A percentile compares a stretch with the other conserved stretches of the same genome.
phyloP scores from a whole-genome alignment of 371 early-diverging fungal genomes.

The Syncephalis plumigaleata region DNA sequence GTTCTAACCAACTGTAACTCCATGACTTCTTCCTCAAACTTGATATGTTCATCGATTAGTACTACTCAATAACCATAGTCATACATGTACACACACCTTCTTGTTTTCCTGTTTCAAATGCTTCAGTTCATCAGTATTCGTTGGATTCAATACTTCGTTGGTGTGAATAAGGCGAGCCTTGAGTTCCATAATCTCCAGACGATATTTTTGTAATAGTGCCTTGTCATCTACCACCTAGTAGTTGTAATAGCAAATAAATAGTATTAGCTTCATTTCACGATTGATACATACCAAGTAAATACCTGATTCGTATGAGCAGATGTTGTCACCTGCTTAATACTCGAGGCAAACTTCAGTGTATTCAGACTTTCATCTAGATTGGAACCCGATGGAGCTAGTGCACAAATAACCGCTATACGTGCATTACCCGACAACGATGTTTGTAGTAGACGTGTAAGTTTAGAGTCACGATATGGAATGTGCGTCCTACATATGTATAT shows the following conservation, averaged over 20 bases:
- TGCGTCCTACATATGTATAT: conserved; percentile 19
- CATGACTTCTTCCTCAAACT: conserved; percentile 58
- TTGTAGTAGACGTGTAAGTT: conserved; percentile 76
- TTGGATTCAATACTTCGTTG: conserved; percentile 1
- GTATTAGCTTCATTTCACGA: too few relatives aligned
- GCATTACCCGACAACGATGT: conserved; percentile 63
- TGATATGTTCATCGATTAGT: conserved; percentile 1
- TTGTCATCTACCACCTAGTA: conserved; percentile 56
- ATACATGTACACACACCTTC: background rate
- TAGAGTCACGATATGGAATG: conserved; percentile 82
- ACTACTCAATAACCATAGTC: background rate
- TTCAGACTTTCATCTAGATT: conserved; percentile 59
- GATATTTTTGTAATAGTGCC: conserved; percentile 69
- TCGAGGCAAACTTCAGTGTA: conserved; percentile 72
- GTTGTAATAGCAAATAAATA: background rate
- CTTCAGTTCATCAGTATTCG: conserved; percentile 12
- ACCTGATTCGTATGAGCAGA: conserved; percentile 44
- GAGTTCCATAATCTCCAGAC: conserved; percentile 65
- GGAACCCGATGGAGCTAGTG: conserved; percentile 38
- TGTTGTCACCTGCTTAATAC: conserved; percentile 53
- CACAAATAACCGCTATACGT: conserved; percentile 62
- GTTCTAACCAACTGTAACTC: conserved; percentile 52
- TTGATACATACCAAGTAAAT: too few relatives aligned
- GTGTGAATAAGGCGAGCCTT: conserved; percentile 51
- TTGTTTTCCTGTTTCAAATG: conserved; percentile 14